These are phyloP conservation scores for Dipodascopsis tothii DNA, from an alignment of 805 yeast species.

Conservation along the genomic window DNA sequence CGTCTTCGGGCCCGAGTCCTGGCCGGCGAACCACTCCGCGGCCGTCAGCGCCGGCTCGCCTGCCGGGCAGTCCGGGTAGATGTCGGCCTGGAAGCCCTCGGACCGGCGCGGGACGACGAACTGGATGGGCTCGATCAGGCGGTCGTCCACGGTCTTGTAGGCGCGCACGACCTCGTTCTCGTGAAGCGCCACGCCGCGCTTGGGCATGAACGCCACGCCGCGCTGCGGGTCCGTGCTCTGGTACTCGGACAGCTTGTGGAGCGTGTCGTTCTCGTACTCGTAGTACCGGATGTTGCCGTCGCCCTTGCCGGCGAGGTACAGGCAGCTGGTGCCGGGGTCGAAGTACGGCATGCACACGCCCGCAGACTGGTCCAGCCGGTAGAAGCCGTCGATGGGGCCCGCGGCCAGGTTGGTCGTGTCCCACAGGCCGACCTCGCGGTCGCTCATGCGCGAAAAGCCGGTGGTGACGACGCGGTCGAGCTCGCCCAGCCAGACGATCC, in stretches of 20 bases:
- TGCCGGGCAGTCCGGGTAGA: constrained; percentile 86
- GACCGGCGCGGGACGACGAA: constrained; percentile 90
- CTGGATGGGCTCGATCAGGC: constrained; percentile 79
- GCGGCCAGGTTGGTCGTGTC: constrained; percentile 61
- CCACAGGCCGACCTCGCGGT: constrained; percentile 95
- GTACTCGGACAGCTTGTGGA: constrained; percentile 80
- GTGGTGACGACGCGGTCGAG: constrained; percentile 81
- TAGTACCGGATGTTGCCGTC: constrained; percentile 94
- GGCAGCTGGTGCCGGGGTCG: constrained; percentile 70
- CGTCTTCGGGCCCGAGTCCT: constrained; percentile 69
- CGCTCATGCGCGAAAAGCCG: constrained; percentile 86
- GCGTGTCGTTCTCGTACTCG: constrained; percentile 71
- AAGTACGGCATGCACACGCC: constrained; percentile 90
- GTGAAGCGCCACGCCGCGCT: constrained; percentile 64
- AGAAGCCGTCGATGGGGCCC: constrained; percentile 87
- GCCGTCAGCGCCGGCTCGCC: constrained; percentile 70
- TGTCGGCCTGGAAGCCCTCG: constrained; percentile 86
- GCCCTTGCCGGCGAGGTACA: constrained; percentile 83
- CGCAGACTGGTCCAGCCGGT: constrained; percentile 78
- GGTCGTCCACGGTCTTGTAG: constrained; percentile 83
- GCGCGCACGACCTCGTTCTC: constrained; percentile 79
- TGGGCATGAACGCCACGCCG: constrained; percentile 88
- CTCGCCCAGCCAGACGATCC: constrained; percentile 87
- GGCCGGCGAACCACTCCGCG: constrained; percentile 72
- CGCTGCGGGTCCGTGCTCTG: constrained; percentile 89